Percentiles rank a stretch among this genome's conserved stretches.
These are phyloP conservation scores for Colletotrichum lupini DNA, from an alignment of 2,329 filamentous ascomycete genomes.

Conservation along the genomic window DNA sequence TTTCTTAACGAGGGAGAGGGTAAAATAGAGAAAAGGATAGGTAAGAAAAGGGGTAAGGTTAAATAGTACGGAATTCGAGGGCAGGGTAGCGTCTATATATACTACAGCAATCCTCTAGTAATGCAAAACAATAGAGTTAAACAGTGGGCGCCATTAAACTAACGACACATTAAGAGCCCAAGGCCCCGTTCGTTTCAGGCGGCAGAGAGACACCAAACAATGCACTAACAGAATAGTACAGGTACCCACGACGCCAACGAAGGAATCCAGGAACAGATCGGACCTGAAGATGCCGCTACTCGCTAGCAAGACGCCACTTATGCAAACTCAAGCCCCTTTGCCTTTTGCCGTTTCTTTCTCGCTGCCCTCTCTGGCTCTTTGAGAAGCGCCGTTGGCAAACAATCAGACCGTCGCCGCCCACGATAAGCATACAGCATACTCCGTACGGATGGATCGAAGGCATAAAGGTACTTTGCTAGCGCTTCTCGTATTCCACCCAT, in stretches of 20 bases:
- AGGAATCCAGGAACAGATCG: conserved; percentile 22
- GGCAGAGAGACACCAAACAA: background rate
- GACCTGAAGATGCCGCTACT: background rate
- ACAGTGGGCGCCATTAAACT: no score
- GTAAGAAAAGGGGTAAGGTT: no score
- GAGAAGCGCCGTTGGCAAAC: no score
- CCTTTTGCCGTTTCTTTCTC: background rate
- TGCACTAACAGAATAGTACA: background rate
- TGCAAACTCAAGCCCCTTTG: background rate
- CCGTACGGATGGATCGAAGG: background rate
- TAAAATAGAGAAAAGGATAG: no score
- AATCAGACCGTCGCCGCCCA: no score
- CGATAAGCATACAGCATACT: background rate
- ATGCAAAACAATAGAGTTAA: no score
- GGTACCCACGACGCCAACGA: background rate
- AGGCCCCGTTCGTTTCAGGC: background rate
- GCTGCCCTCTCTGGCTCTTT: no score
- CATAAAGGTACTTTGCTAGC: background rate
- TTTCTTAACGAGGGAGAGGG: no score
- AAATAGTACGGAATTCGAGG: no score
- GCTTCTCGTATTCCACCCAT: conserved; percentile 8
- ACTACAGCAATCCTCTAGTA: no score
- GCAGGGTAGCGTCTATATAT: no score
- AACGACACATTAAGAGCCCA: background rate
- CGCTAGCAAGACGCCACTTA: conserved; percentile 19